A percentile compares a stretch with the other conserved stretches of the same genome.
Conservation (phyloP, 257 asterid species). For the Solanum boliviense region DNA sequence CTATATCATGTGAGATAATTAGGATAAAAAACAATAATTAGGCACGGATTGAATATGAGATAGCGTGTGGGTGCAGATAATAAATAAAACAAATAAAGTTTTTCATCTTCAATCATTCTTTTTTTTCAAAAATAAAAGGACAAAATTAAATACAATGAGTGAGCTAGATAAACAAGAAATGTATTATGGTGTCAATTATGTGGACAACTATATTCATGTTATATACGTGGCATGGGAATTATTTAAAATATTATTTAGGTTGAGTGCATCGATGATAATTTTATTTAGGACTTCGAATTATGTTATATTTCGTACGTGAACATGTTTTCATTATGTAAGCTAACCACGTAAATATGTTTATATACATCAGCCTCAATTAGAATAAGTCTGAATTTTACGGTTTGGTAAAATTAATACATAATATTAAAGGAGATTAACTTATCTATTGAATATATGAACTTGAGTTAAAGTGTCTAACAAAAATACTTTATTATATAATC, state of each 20-base stretch:
- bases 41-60: neutral
- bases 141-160: neutral
- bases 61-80: neutral
- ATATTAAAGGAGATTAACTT: neutral
- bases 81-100: neutral
- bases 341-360: neutral
- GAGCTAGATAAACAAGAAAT: neutral
- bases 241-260: neutral
- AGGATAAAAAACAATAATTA: neutral
- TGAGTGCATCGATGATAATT: neutral
- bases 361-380: neutral
- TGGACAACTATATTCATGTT: neutral
- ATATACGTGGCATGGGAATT: neutral
- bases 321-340: neutral
- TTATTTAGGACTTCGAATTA: neutral
- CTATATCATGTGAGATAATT: neutral
- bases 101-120: neutral
- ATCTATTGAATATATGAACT: neutral
- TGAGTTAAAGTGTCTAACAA: neutral
- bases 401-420: neutral
- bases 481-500: neutral
- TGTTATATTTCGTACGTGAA: neutral
- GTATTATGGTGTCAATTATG: neutral
- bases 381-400: accelerated
- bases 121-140: neutral